phyloP scores from a whole-genome alignment of 352 stramenopile species.

The Phytophthora tubulina region DNA sequence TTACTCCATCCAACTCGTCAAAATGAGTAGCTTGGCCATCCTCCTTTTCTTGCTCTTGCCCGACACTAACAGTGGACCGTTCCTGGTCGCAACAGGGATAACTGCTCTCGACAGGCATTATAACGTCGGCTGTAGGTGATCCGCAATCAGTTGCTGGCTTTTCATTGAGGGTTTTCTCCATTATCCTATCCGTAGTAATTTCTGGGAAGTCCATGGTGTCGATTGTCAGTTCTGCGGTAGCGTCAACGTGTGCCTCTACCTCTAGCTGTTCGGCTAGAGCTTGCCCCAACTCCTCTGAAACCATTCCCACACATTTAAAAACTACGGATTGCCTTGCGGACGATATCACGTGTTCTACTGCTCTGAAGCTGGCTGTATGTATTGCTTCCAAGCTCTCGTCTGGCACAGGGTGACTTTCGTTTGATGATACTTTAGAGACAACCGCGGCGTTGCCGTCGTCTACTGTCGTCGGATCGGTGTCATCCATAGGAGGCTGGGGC shows the following conservation, averaged over 20 bases:
- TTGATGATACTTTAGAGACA: background rate
- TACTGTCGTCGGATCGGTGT: background rate
- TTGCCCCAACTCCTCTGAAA: background rate
- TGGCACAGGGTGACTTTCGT: background rate
- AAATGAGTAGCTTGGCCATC: background rate
- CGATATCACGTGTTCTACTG: conserved; percentile 14
- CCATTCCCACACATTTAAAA: background rate
- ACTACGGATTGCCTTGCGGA: conserved; percentile 12
- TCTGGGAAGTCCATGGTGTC: too few relatives aligned
- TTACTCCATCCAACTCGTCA: background rate
- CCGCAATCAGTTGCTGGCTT: background rate
- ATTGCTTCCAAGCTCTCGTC: background rate
- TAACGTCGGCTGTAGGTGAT: background rate
- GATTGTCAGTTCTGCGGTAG: background rate
- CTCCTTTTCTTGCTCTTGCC: background rate
- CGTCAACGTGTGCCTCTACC: background rate
- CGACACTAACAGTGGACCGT: background rate
- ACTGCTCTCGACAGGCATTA: background rate
- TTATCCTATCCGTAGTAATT: background rate
- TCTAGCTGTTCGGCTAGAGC: background rate
- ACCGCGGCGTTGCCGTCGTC: too few relatives aligned
- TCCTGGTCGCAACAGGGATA: background rate
- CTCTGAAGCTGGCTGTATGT: background rate
- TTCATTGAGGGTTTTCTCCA: background rate
- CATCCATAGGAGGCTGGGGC: background rate